These are phyloP conservation scores for Fraxinus sp. DNA, from an alignment of 305 asterid genomes.

Conservation along the genomic window DNA sequence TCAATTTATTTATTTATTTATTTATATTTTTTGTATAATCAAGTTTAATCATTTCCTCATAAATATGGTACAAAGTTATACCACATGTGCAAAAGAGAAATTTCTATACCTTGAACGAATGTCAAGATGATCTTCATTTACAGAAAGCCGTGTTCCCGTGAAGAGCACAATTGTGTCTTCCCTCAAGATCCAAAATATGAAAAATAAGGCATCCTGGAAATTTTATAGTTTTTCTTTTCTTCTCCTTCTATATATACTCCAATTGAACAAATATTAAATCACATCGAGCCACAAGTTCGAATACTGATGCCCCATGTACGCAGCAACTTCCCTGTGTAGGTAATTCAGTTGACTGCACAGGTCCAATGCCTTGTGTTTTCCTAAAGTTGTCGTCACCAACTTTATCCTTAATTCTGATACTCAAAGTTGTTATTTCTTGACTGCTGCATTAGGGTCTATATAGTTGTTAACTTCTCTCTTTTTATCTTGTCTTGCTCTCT, in stretches of 20 bases:
- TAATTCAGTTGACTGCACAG: slow-evolving; percentile 18
- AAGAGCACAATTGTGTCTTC: background rate
- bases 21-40: background rate
- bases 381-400: background rate
- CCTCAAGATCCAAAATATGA: slow-evolving; percentile 4
- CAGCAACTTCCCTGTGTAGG: slow-evolving; percentile 13
- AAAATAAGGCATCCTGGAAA: slow-evolving; percentile 11
- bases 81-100: background rate
- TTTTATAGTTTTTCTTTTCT: slow-evolving; percentile 13
- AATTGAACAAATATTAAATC: background rate
- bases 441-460: slow-evolving; percentile 1
- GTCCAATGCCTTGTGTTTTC: background rate
- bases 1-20: background rate
- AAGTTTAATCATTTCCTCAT: background rate
- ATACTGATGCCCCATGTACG: slow-evolving; percentile 11
- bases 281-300: slow-evolving; percentile 8
- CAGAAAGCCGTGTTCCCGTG: background rate
- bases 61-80: background rate
- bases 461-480: slow-evolving; percentile 8
- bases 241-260: slow-evolving; percentile 15
- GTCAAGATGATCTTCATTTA: background rate
- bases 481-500: slow-evolving; percentile 19
- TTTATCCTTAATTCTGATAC: background rate
- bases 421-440: slow-evolving; percentile 6
- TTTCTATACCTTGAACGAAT: background rate